phyloP scores from a whole-genome alignment of 2,329 filamentous ascomycete species.

The Alternaria novae-zelandiae region DNA sequence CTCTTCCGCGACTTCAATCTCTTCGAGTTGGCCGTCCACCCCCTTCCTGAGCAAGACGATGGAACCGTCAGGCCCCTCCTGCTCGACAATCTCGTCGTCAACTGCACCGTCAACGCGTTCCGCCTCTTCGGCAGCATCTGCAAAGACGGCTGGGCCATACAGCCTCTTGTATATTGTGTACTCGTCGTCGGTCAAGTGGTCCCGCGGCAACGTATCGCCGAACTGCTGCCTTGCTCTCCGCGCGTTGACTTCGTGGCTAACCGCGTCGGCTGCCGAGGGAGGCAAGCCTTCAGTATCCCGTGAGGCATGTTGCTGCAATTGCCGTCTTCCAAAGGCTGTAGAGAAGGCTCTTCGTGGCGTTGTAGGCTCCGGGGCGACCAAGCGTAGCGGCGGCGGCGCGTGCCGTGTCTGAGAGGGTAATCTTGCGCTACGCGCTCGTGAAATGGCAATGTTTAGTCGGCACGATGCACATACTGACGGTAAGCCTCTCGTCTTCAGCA shows the following conservation, averaged over 20 bases:
- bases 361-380: conserved; percentile 12
- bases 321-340: conserved; percentile 19
- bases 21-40: conserved; percentile 65
- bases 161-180: conserved; percentile 77
- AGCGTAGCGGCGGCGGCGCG: conserved; percentile 18
- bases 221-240: conserved; percentile 76
- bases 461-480: conserved; percentile 43
- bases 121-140: conserved; percentile 64
- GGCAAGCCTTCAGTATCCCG: conserved; percentile 1
- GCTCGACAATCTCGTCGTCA: conserved; percentile 52
- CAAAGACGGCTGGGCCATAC: conserved; percentile 74
- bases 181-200: conserved; percentile 73
- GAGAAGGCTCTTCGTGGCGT: conserved; percentile 32
- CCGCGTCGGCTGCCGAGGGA: conserved; percentile 24
- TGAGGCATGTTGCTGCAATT: conserved; percentile 16
- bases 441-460: conserved; percentile 37
- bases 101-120: conserved; percentile 53
- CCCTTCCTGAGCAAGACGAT: conserved; percentile 60
- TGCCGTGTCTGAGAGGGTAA: conserved; percentile 21
- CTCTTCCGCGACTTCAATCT: conserved; percentile 56
- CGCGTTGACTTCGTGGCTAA: conserved; percentile 67
- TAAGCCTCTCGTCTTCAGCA: conserved; percentile 39
- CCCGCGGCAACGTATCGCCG: conserved; percentile 76
- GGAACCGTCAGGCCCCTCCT: conserved; percentile 38
- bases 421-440: conserved; percentile 34